Percentiles rank a stretch among this genome's conserved stretches.
Evolutionary conservation across 2,329 filamentous ascomycete genomes (phyloP).

Genomic region (Botryotinia narcissicola): DNA sequence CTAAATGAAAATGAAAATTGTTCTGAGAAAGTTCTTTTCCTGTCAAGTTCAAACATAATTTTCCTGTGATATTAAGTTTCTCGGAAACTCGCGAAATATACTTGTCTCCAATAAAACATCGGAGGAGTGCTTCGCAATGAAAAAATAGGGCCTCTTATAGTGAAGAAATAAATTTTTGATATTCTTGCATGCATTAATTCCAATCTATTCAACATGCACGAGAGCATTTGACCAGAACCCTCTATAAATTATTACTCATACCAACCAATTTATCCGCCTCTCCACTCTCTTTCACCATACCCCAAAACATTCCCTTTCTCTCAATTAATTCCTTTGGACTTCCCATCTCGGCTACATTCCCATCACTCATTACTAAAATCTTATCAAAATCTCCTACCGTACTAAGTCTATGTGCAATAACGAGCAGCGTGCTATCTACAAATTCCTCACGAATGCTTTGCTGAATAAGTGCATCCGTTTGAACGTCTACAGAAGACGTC

Average conservation of each 20-base stretch:
- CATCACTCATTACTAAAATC: conserved; percentile 67
- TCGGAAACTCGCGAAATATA: not conserved
- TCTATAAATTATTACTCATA: not conserved
- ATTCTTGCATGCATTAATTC: not conserved
- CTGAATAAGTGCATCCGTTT: conserved; percentile 70
- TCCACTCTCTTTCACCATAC: conserved; percentile 29
- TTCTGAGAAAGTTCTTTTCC: not conserved
- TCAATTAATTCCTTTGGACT: conserved; percentile 54
- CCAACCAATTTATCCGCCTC: conserved; percentile 11
- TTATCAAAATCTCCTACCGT: conserved; percentile 74
- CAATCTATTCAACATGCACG: not conserved
- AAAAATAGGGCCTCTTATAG: not conserved
- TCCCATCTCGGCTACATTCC: conserved; percentile 57
- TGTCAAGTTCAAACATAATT: not conserved
- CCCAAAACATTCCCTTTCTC: conserved; percentile 29
- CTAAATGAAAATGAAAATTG: not conserved
- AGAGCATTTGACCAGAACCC: not conserved
- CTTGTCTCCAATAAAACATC: not conserved
- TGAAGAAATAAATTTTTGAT: too few relatives aligned
- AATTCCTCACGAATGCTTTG: conserved; percentile 72
- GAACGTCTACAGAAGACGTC: conserved; percentile 72
- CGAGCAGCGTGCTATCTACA: conserved; percentile 62
- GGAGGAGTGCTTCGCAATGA: not conserved
- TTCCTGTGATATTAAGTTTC: not conserved
- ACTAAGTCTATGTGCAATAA: conserved; percentile 72